phyloP scores from a whole-genome alignment of 805 yeast species.

The Pichia eremophila region DNA sequence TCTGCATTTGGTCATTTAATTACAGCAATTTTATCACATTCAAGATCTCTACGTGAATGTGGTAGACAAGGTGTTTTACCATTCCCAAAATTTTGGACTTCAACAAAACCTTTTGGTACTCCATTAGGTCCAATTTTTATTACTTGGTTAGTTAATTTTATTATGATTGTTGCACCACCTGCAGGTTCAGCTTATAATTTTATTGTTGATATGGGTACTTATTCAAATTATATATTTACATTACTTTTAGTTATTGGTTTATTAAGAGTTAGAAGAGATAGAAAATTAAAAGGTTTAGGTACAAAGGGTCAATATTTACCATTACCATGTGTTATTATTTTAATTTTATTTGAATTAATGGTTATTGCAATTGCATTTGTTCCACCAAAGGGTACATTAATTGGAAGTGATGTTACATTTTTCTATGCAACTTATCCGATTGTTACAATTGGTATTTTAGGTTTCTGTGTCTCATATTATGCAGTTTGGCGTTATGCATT shows the following conservation, averaged over 20 bases:
- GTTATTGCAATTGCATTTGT: conserved; percentile 35
- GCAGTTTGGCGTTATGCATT: conserved; percentile 28
- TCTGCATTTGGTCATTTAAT: conserved; percentile 76
- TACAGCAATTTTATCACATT: conserved; percentile 74
- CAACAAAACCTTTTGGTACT: conserved; percentile 62
- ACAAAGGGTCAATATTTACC: conserved; percentile 28
- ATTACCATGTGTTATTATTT: conserved; percentile 25
- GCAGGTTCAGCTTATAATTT: conserved; percentile 85
- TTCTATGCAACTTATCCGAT: conserved; percentile 36
- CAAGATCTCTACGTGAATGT: conserved; percentile 68
- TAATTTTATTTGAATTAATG: conserved; percentile 27
- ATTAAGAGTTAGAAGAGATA: conserved; percentile 32
- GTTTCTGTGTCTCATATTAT: conserved; percentile 28
- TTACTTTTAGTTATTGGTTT: conserved; percentile 55
- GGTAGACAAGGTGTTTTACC: conserved; percentile 81
- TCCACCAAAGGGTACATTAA: conserved; percentile 32
- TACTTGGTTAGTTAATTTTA: conserved; percentile 67
- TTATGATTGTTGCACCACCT: conserved; percentile 72
- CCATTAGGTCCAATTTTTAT: conserved; percentile 67
- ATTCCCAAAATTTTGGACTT: conserved; percentile 59
- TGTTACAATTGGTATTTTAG: conserved; percentile 28
- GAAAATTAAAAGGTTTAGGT: conserved; percentile 28
- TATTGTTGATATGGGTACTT: conserved; percentile 68
- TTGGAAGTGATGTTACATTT: conserved; percentile 33
- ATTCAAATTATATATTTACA: conserved; percentile 73